Evolutionary conservation across 2,329 filamentous ascomycete genomes (phyloP), one percentile per base, ranked within the genome.

Genomic region (Pseudogymnoascus sp.): DNA sequence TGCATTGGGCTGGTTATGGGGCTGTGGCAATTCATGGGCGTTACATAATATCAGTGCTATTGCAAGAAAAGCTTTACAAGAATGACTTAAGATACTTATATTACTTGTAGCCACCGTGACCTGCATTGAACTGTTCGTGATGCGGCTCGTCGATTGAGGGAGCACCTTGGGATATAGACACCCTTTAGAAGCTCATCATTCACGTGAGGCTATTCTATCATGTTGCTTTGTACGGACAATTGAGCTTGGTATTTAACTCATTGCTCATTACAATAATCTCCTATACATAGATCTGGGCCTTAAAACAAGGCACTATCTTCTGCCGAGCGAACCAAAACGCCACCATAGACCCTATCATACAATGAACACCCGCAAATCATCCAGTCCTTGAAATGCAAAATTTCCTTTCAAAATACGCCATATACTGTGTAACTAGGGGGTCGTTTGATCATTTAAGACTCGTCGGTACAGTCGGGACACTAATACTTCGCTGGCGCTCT

Each of bases 401-500:
- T 18, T 30, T 33, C n/a, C 28, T 54, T 54, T 54, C 47, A 54
- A 43, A 54, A 54, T 54, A 54, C 47, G 47, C 47, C 47, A 54
- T 54, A 54, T 54, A 54, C 25, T 54, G 28, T 54, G 47, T 35
- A 54, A 54, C n/a, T 54, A 28, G 47, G 47, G 47, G 47, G 47
- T 54, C 47, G 28, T 54, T 54, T 33, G 28, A 54, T 54, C 47
- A 54, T 54, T 33, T 6, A 54, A 54, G 47, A 9, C 47, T 35
- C 28, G 28, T 33, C 28, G 47, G 47, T 54, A 54, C 28, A 20
- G 47, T 54, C 47, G 57, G 57, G 20, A 58, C 77, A 50, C 76
- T 78, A 43, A 81, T 74, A 67, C 79, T 86, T 63, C 83, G 75
- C 69, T 85, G 83, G 63, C 82, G 75, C 70, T 84, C 83, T 3